These are phyloP conservation scores for Daldinia grandis DNA, from an alignment of 495 filamentous ascomycete species.

Conservation along the genomic window DNA sequence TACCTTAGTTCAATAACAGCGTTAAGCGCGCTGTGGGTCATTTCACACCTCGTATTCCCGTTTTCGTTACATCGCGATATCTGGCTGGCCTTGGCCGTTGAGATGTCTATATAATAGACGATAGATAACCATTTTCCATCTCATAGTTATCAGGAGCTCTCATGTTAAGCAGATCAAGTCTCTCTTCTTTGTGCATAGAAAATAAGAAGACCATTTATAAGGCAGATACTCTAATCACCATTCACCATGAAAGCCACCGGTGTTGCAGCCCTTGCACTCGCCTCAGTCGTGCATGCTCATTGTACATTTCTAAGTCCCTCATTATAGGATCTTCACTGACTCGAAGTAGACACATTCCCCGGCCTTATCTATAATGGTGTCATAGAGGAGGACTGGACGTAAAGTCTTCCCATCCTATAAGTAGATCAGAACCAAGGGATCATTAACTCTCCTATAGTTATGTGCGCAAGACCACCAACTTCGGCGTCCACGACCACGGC, in stretches of 20 bases:
- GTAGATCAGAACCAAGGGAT: not conserved
- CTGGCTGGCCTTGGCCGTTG: not conserved
- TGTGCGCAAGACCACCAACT: not conserved
- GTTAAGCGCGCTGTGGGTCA: not conserved
- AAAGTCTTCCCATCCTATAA: not conserved
- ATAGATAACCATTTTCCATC: not conserved
- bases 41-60: not conserved
- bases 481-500: not conserved
- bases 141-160: not conserved
- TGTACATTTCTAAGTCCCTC: not conserved
- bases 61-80: not conserved
- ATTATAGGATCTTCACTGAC: not conserved
- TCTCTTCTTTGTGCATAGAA: not conserved
- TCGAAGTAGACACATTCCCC: not conserved
- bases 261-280: not conserved
- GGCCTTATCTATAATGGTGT: not conserved
- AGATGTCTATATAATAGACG: not conserved
- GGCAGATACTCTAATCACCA: not conserved
- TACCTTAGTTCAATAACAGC: not conserved
- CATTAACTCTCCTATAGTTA: not conserved
- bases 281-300: not conserved
- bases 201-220: not conserved
- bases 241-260: not conserved
- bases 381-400: not conserved
- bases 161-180: not conserved